phyloP scores from a whole-genome alignment of 345 rosid genomes.

The Brassica carinata region DNA sequence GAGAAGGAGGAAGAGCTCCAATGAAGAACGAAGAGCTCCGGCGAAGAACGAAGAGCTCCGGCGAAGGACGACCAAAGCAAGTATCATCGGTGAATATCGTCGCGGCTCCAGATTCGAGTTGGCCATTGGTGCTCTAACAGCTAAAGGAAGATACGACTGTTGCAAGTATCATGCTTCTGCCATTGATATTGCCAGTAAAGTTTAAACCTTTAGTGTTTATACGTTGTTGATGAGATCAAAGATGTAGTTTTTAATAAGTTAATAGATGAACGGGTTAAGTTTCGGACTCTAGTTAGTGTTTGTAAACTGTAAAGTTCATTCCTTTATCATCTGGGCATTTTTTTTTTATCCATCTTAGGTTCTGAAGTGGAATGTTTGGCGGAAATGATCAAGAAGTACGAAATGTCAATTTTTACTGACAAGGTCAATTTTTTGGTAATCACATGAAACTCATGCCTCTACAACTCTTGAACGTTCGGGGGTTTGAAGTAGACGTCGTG shows the following conservation, averaged over 20 bases:
- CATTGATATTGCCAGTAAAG: constrained; percentile 78
- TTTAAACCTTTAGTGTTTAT: background rate
- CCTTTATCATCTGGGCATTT: background rate
- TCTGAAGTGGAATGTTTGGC: constrained; percentile 82
- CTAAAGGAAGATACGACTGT: constrained; percentile 82
- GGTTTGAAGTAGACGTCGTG: constrained; percentile 55
- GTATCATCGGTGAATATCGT: constrained; percentile 78
- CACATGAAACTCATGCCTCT: constrained; percentile 92
- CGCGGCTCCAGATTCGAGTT: constrained; percentile 84
- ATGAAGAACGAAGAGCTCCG: background rate
- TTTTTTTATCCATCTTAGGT: constrained; percentile 41
- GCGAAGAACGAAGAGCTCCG: background rate
- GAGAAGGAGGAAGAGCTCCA: background rate
- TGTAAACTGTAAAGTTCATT: background rate
- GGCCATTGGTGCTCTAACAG: constrained; percentile 63
- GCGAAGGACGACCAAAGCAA: background rate
- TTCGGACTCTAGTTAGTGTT: background rate
- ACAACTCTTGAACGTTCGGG: constrained; percentile 92
- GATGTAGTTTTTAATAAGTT: background rate
- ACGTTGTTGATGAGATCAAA: background rate
- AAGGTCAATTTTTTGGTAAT: constrained; percentile 81
- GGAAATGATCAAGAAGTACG: constrained; percentile 9
- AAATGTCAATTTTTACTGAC: constrained; percentile 36
- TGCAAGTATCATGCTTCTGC: constrained; percentile 85
- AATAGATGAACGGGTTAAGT: background rate